phyloP scores from a whole-genome alignment of 1,284 basidiomycete species.

The Ceratorhiza oryzae-sativae region DNA sequence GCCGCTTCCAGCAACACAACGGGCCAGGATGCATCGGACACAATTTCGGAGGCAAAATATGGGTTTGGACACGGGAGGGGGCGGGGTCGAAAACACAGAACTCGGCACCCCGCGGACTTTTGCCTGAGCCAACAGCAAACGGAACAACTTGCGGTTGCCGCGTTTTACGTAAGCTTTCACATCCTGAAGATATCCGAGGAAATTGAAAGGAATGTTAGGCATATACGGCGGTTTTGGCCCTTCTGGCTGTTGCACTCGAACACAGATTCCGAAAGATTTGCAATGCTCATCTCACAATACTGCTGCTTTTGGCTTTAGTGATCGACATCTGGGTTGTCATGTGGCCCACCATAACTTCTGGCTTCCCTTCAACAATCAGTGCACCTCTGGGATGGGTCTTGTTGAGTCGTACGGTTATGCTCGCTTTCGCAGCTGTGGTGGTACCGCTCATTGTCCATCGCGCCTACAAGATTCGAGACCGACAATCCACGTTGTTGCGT shows the following conservation, averaged over 20 bases:
- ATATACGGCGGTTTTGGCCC: constrained; percentile 2
- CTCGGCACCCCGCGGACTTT: not conserved
- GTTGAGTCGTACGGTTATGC: not conserved
- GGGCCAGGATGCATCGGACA: not conserved
- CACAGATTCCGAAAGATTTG: not conserved
- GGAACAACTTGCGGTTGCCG: not conserved
- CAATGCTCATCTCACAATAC: constrained; percentile 1
- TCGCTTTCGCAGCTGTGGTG: constrained; percentile 1
- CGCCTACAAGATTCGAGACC: not conserved
- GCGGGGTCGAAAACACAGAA: not conserved
- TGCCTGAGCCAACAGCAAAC: constrained; percentile 11
- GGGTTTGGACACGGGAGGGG: not conserved
- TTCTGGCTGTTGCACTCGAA: constrained; percentile 11
- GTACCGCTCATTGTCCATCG: not conserved
- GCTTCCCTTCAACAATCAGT: not conserved
- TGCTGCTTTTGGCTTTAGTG: constrained; percentile 2
- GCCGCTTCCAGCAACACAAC: not conserved
- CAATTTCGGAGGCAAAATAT: not conserved
- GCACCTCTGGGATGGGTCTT: not conserved
- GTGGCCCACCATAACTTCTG: not conserved
- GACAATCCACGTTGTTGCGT: not conserved
- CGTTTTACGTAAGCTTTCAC: constrained; percentile 15
- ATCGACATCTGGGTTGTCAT: constrained; percentile 5
- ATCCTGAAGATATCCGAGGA: not conserved
- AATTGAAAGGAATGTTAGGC: not conserved